phyloP scores from a whole-genome alignment of 805 yeast species.

The Wickerhamomyces alni region DNA sequence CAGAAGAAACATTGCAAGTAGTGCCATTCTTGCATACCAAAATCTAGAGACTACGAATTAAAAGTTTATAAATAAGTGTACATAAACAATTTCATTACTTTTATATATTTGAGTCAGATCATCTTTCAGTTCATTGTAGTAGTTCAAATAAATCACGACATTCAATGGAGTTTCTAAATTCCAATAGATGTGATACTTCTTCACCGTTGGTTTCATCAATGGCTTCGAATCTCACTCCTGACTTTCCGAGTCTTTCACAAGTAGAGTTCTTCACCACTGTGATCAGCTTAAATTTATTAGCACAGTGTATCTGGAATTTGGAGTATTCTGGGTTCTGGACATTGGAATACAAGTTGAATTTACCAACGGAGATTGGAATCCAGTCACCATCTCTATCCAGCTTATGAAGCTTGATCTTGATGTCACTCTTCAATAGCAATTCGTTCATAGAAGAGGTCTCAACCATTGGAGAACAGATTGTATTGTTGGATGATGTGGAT shows the following conservation, averaged over 20 bases:
- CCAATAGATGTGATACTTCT: slow-evolving; percentile 16
- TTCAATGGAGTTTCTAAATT: slow-evolving; percentile 17
- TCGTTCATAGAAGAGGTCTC: slow-evolving; percentile 7
- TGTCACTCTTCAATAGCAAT: slow-evolving; percentile 13
- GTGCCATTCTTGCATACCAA: slow-evolving; percentile 50
- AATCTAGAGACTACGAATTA: slow-evolving; percentile 4
- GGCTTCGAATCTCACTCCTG: slow-evolving; percentile 16
- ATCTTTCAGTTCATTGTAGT: slow-evolving; percentile 4
- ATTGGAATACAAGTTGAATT: slow-evolving; percentile 15
- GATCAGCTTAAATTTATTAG: slow-evolving; percentile 2
- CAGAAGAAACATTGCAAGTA: slow-evolving; percentile 73
- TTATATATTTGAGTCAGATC: too few species aligned
- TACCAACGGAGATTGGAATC: slow-evolving; percentile 21
- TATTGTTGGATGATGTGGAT: not conserved
- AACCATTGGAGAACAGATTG: slow-evolving; percentile 3
- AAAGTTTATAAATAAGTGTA: not conserved
- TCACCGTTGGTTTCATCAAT: slow-evolving; percentile 15
- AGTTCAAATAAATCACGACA: slow-evolving; percentile 17
- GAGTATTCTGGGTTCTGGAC: slow-evolving; percentile 17
- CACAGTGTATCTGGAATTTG: slow-evolving; percentile 10
- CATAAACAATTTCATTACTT: not conserved
- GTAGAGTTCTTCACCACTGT: slow-evolving; percentile 12
- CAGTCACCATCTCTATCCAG: slow-evolving; percentile 20
- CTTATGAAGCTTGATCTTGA: slow-evolving; percentile 20
- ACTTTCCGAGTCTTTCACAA: slow-evolving; percentile 18